These are phyloP conservation scores for Xylaria sp. DNA, from an alignment of 2,329 filamentous ascomycete genomes.

Conservation along the genomic window DNA sequence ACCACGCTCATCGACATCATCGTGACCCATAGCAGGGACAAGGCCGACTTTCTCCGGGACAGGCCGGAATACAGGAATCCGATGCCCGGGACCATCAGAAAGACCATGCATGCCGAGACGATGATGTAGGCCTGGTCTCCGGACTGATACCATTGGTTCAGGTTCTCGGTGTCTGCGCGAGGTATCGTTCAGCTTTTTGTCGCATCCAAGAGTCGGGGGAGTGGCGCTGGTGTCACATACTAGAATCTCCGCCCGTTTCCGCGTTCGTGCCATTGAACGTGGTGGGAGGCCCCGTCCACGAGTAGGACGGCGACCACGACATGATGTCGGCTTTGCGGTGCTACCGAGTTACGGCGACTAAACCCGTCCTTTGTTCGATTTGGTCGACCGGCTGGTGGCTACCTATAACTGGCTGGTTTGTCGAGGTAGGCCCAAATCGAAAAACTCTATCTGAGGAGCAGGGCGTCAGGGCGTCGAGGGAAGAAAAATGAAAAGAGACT, in stretches of 20 bases:
- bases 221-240: slow-evolving; percentile 56
- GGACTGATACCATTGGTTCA: slow-evolving; percentile 93
- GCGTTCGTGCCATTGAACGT: slow-evolving; percentile 66
- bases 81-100: slow-evolving; percentile 96
- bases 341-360: slow-evolving; percentile 3
- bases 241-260: slow-evolving; percentile 73
- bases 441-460: not conserved
- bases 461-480: not conserved
- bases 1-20: slow-evolving; percentile 92
- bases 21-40: slow-evolving; percentile 96
- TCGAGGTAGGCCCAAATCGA: not conserved
- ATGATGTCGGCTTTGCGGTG: slow-evolving; percentile 41
- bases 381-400: not conserved
- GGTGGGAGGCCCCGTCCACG: slow-evolving; percentile 59
- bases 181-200: slow-evolving; percentile 15
- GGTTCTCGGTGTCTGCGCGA: slow-evolving; percentile 71
- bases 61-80: slow-evolving; percentile 97
- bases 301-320: slow-evolving; percentile 53
- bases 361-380: not conserved
- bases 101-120: slow-evolving; percentile 85
- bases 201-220: not conserved
- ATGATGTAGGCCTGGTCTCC: slow-evolving; percentile 96
- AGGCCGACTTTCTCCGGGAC: slow-evolving; percentile 93
- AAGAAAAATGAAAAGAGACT: slow-evolving; percentile 3
- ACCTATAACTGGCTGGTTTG: too few relatives aligned